Percentiles rank a stretch among this genome's conserved stretches.
These are phyloP conservation scores for Avicennia marina DNA, from an alignment of 257 asterid genomes.

Conservation along the genomic window DNA sequence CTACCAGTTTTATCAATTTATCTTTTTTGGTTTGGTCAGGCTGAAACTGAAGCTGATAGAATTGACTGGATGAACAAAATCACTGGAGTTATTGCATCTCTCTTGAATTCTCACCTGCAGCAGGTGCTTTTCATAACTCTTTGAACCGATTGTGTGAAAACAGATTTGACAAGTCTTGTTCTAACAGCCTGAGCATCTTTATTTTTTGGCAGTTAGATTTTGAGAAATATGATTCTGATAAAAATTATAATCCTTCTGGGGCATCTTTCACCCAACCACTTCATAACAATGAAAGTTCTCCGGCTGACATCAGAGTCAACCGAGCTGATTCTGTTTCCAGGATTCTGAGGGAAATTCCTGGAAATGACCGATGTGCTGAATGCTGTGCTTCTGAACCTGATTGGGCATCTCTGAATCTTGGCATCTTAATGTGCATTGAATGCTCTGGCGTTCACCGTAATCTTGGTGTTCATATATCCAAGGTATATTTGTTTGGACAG, in stretches of 20 bases:
- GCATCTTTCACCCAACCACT: constrained; percentile 32
- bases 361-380: constrained; percentile 88
- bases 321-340: constrained; percentile 60
- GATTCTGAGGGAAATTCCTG: constrained; percentile 74
- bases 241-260: constrained; percentile 28
- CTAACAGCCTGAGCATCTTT: constrained; percentile 11
- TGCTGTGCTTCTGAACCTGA: constrained; percentile 85
- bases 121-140: constrained; percentile 45
- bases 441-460: constrained; percentile 98
- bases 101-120: constrained; percentile 83
- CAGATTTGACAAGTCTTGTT: constrained; percentile 14
- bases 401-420: constrained; percentile 99
- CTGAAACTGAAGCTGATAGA: constrained; percentile 97
- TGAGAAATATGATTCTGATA: constrained; percentile 29
- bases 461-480: constrained; percentile 97
- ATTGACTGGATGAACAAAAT: constrained; percentile 95
- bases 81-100: constrained; percentile 81
- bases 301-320: constrained; percentile 39
- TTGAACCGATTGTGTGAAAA: constrained; percentile 2
- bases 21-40: constrained; percentile 45
- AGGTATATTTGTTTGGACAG: constrained; percentile 42
- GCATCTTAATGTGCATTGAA: constrained; percentile 88
- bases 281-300: constrained; percentile 36
- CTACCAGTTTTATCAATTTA: neutral
- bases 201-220: constrained; percentile 63